These are phyloP conservation scores for Ascochyta fabae DNA, from an alignment of 2,329 filamentous ascomycete species.

Conservation along the genomic window DNA sequence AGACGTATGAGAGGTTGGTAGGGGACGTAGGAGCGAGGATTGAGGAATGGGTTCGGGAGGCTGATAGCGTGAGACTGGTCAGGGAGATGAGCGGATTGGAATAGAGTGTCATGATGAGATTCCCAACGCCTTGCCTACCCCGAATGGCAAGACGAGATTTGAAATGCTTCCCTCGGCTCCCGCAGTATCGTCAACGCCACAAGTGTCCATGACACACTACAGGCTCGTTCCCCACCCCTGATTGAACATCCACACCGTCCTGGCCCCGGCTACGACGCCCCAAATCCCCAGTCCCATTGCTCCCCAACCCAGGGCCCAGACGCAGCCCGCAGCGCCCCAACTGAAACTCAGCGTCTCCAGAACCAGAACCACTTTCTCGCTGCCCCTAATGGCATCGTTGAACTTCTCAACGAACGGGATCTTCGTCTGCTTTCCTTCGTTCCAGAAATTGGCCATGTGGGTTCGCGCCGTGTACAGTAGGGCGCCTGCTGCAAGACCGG, in stretches of 20 bases:
- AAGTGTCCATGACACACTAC: neutral
- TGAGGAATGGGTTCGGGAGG: slow-evolving; percentile 72
- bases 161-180: no score
- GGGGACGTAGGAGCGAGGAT: slow-evolving; percentile 73
- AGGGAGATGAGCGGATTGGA: slow-evolving; percentile 31
- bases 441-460: slow-evolving; percentile 46
- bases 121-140: neutral
- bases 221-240: slow-evolving; percentile 6
- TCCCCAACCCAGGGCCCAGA: slow-evolving; percentile 25
- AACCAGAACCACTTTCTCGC: slow-evolving; percentile 35
- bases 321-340: slow-evolving; percentile 29
- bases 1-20: slow-evolving; percentile 78
- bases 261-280: slow-evolving; percentile 6
- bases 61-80: slow-evolving; percentile 49
- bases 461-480: slow-evolving; percentile 23
- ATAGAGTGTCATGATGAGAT: neutral
- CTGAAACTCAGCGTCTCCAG: slow-evolving; percentile 28
- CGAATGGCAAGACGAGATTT: no score
- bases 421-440: slow-evolving; percentile 37
- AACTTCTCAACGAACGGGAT: slow-evolving; percentile 47
- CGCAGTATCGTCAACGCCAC: no score
- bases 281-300: slow-evolving; percentile 13
- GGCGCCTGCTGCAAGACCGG: slow-evolving; percentile 22
- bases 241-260: neutral
- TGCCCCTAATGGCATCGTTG: slow-evolving; percentile 47